Conservation (phyloP, 805 yeast genomes). For the Saccharomycopsis capsularis region DNA sequence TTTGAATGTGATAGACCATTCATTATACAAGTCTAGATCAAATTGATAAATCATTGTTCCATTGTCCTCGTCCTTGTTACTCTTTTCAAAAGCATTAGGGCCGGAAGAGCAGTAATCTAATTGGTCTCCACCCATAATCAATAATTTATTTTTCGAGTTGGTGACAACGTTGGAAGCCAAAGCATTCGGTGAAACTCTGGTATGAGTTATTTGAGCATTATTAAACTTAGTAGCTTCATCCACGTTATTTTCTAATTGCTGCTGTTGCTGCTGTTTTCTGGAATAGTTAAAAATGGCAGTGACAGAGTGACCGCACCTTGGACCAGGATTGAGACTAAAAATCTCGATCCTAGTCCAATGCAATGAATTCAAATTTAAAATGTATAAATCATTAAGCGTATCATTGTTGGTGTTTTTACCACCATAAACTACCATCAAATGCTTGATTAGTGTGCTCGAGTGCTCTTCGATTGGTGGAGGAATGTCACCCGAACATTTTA, state of each 20-base stretch:
- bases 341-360: conserved; percentile 56
- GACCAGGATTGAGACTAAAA: conserved; percentile 54
- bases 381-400: conserved; percentile 57
- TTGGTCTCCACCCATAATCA: conserved; percentile 90
- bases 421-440: conserved; percentile 77
- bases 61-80: conserved; percentile 43
- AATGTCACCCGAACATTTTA: conserved; percentile 39
- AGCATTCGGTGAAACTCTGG: conserved; percentile 17
- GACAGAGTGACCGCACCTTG: conserved; percentile 88
- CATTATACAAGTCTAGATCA: conserved; percentile 37
- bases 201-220: conserved; percentile 8
- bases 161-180: conserved; percentile 8
- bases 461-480: conserved; percentile 93
- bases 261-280: conserved; percentile 8
- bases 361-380: conserved; percentile 66
- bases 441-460: conserved; percentile 71
- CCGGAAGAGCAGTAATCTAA: conserved; percentile 53
- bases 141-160: conserved; percentile 46
- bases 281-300: conserved; percentile 49
- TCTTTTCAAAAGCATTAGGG: conserved; percentile 45
- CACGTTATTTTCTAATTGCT: neutral
- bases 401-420: conserved; percentile 76
- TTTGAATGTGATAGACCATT: conserved; percentile 20
- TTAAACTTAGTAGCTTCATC: conserved; percentile 9
- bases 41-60: conserved; percentile 60